Conservation (phyloP, 2,329 filamentous ascomycete genomes). For the Fusarium chuoi region DNA sequence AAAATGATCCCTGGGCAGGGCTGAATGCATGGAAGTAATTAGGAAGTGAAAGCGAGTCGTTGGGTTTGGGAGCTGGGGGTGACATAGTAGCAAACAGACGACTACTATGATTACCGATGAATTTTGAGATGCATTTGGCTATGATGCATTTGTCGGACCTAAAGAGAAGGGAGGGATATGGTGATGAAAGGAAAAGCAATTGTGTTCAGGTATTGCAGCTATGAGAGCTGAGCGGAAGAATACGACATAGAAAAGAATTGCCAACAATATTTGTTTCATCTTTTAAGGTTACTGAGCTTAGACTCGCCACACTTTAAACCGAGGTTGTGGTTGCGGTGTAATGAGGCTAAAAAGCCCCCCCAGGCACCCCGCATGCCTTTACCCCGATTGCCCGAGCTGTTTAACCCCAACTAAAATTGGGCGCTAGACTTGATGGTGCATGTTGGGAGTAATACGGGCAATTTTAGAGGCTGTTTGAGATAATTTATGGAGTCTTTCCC, state of each 20-base stretch:
- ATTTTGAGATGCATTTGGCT: not conserved
- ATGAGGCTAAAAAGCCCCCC: slow-evolving; percentile 1
- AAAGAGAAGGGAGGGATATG: slow-evolving; percentile 1
- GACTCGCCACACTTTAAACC: slow-evolving; percentile 31
- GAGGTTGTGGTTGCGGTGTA: slow-evolving; percentile 22
- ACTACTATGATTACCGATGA: not conserved
- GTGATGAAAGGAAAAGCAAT: not conserved
- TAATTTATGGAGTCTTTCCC: slow-evolving; percentile 27
- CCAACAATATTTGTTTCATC: slow-evolving; percentile 20
- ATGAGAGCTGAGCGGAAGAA: not conserved
- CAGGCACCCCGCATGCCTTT: slow-evolving; percentile 38
- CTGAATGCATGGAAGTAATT: slow-evolving; percentile 62
- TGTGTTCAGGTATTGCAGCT: not conserved
- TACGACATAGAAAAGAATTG: slow-evolving; percentile 24
- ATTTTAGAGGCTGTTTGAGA: slow-evolving; percentile 33
- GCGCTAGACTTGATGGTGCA: slow-evolving; percentile 9
- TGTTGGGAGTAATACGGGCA: slow-evolving; percentile 33
- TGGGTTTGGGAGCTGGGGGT: not conserved
- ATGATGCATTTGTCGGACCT: not conserved
- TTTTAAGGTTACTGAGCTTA: not conserved
- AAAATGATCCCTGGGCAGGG: slow-evolving; percentile 63
- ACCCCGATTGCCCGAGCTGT: slow-evolving; percentile 41
- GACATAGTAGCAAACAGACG: not conserved
- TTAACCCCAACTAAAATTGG: slow-evolving; percentile 15
- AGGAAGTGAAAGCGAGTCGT: not conserved